Percentiles rank a stretch among this genome's conserved stretches.
Evolutionary conservation across 805 yeast genomes (phyloP).

Genomic region (Metschnikowia vanudenii): DNA sequence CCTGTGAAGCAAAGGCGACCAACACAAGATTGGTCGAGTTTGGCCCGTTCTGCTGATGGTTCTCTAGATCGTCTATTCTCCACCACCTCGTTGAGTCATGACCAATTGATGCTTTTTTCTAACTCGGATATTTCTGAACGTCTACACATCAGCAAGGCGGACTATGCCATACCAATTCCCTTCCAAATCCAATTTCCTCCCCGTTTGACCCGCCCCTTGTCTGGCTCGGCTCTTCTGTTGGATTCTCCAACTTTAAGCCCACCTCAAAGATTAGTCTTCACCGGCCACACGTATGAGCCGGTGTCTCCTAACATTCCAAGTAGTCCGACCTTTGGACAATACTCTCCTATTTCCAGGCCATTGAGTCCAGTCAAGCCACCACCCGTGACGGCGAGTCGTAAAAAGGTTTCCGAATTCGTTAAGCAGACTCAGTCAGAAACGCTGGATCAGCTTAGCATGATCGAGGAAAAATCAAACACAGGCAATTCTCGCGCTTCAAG

Average conservation of each 20-base stretch:
- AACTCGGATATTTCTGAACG: slow-evolving; percentile 36
- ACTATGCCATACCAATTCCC: slow-evolving; percentile 43
- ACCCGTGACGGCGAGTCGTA: slow-evolving; percentile 24
- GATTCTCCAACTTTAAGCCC: neutral
- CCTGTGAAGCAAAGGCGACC: slow-evolving; percentile 33
- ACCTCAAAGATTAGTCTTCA: slow-evolving; percentile 27
- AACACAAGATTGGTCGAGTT: slow-evolving; percentile 22
- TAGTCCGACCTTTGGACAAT: neutral
- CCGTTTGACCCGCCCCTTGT: slow-evolving; percentile 25
- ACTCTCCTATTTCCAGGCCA: neutral
- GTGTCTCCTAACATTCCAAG: slow-evolving; percentile 16
- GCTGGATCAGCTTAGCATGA: slow-evolving; percentile 41
- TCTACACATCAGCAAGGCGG: slow-evolving; percentile 31
- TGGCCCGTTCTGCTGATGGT: slow-evolving; percentile 10
- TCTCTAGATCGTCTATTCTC: slow-evolving; percentile 26
- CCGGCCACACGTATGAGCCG: slow-evolving; percentile 38
- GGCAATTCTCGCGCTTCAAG: slow-evolving; percentile 34
- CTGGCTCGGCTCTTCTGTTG: neutral
- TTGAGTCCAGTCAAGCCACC: slow-evolving; percentile 25
- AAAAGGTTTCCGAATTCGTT: slow-evolving; percentile 27
- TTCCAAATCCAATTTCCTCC: slow-evolving; percentile 43
- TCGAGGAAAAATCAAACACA: slow-evolving; percentile 37
- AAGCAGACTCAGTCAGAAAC: slow-evolving; percentile 22
- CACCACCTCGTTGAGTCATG: slow-evolving; percentile 23
- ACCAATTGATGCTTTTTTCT: slow-evolving; percentile 29